Base-by-base conservation (phyloP, 1,139 yeast genomes). In the Geotrichum fermentans region DNA sequence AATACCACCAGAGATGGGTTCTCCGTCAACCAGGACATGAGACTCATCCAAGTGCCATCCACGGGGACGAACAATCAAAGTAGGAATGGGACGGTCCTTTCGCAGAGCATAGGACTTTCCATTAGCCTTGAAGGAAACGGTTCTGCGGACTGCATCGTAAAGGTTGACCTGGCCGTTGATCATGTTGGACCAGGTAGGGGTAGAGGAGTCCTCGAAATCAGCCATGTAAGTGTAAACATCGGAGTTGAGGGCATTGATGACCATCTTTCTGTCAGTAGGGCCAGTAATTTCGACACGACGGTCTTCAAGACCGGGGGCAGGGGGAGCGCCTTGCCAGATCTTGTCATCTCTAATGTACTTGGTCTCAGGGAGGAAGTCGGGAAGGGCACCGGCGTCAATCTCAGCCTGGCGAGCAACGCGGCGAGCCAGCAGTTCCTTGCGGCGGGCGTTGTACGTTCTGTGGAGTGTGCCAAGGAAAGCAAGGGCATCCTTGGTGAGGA, bases 101-200 rank as follows among this genome's bases (percentile, higher is more conserved):
- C 80, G 76, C 62, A 82, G 74, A 60, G 74, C 68, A 69, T 82
- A 82, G 55, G 71, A 68, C 69, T 82, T 82, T 45, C 70, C 69
- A 51, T 69, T 70, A 51, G 77, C 64, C 83, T 49, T 82, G 80
- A 57, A 82, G 80, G 56, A 40, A 81, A 80, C 65, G 77, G 80
- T 66, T 78, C 86, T 56, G 74, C 84, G 69, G 82, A 77, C 70
- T 24, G 89, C 97, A 65, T 92, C 97, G 70, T 80, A 89, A 62
- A 92, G 74, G 70, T 92, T 90, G 58, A 85, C 88, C 72, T 92
- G 98, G 52, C 97, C 98, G 59, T 79, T 74, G 54, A 86, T 80
- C 74, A 87, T 77, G 70, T 88, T 89, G 59, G 71, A 71, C 97
- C 97, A 92, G 32, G 97, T 90, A 59, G 98, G 98, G 30, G 97